Evolutionary conservation across 2,329 filamentous ascomycete species (phyloP), one percentile per base, ranked within the genome.

Genomic region (Cladosporium cucumerinum): DNA sequence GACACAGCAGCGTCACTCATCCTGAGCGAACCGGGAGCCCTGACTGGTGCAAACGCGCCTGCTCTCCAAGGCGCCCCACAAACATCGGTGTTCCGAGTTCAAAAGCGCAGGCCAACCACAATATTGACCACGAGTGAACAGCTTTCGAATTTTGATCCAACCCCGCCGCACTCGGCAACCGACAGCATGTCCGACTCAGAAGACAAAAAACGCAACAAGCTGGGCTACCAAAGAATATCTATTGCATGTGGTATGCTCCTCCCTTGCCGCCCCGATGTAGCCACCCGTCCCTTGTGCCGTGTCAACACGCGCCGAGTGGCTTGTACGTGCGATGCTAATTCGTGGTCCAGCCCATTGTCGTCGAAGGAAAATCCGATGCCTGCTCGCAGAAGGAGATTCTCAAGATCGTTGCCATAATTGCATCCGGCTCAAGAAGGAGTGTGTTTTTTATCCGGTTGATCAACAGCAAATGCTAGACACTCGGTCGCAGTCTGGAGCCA

Each of bases 151-250:
- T 69, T 69, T 61, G 75, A 76, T 6, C 82, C 82, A 18, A 82
- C 80, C 66, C 80, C 82, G 68, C 81, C 52, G 16, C 61, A 82
- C 70, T 77, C 82, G 72, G 79, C 78, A 70, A 79, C 76, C 61
- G 69, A 76, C 71, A 78, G 79, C 43, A 72, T 82, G 68, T 81
- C 80, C 67, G 79, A 81, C 60, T 83, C 85, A 39, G 86, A 66
- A 30, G 73, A 90, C 71, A 90, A 90, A 76, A 86, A 87, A 65
- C 87, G 93, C 74, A 97, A 97, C 78, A 97, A 96, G 79, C 84
- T 98, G 67, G 94, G 94, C 46, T 98, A 98, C 76, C 94, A 97
- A 80, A 87, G 94, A 74, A 97, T 93, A 39, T 96, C 93, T 52
- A 92, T 97, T 72, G 95, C 94, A 71, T 98, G 94, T 82, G 90